Conservation (phyloP, 495 filamentous ascomycete species). For the Neurospora sp. region DNA sequence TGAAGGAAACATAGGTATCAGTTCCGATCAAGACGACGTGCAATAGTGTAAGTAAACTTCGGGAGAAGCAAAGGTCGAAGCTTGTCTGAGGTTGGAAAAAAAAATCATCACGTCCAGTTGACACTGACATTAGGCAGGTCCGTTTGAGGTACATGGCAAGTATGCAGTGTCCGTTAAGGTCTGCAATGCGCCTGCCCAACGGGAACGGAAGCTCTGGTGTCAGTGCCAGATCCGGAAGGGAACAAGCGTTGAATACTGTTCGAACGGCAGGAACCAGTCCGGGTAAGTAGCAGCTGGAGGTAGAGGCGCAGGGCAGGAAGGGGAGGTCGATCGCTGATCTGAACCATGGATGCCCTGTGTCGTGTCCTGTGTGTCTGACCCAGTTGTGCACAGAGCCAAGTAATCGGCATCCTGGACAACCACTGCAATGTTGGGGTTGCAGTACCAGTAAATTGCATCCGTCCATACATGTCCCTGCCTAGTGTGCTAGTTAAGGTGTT, state of each 20-base stretch:
- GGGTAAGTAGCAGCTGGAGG: neutral
- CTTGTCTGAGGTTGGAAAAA: neutral
- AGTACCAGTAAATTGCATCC: neutral
- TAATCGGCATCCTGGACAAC: neutral
- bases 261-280: neutral
- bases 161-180: neutral
- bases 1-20: neutral
- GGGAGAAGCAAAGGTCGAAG: neutral
- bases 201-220: neutral
- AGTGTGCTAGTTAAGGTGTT: conserved; percentile 1
- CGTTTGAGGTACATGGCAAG: neutral
- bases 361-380: neutral
- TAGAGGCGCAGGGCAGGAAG: neutral
- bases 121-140: neutral
- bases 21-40: neutral
- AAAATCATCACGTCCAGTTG: neutral
- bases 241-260: neutral
- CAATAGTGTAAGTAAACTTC: neutral
- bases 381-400: neutral
- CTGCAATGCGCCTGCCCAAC: neutral
- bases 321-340: neutral
- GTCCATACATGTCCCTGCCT: neutral
- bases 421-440: neutral
- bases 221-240: neutral
- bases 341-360: conserved; percentile 2